Evolutionary conservation across 2,329 filamentous ascomycete genomes (phyloP).

Genomic region (Exophiala mesophila): DNA sequence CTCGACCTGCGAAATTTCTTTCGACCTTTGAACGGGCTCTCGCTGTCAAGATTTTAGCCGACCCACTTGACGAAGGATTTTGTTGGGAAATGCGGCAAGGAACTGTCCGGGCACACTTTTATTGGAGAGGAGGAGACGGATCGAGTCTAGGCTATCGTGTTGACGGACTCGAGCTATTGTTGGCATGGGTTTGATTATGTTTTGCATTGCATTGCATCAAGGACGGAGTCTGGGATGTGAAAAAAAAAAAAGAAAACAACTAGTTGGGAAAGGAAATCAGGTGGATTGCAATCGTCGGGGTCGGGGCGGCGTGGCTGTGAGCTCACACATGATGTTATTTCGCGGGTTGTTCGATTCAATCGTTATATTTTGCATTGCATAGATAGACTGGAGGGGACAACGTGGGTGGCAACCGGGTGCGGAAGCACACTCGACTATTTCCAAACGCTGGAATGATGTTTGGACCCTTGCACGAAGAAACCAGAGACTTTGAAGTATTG

Average conservation of each 20-base stretch:
- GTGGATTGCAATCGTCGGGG: background rate
- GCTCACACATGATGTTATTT: background rate
- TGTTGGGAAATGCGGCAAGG: too few species aligned
- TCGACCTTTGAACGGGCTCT: constrained; percentile 46
- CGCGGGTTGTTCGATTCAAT: background rate
- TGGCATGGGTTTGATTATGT: background rate
- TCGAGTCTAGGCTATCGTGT: too few species aligned
- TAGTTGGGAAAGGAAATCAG: constrained; percentile 1
- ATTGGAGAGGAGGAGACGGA: too few species aligned
- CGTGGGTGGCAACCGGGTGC: too few species aligned
- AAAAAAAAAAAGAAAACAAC: background rate
- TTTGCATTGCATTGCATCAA: constrained; percentile 1
- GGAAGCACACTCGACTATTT: too few species aligned
- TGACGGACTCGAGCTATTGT: background rate
- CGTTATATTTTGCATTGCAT: background rate
- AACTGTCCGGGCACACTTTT: too few species aligned
- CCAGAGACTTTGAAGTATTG: background rate
- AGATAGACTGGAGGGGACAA: background rate
- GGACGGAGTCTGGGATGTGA: background rate
- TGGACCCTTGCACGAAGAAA: background rate
- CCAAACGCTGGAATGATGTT: background rate
- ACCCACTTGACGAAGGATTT: too few species aligned
- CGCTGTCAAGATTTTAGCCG: too few species aligned
- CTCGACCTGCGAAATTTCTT: constrained; percentile 69
- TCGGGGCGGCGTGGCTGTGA: background rate